Evolutionary conservation across 352 stramenopile species (phyloP), one percentile per base, ranked within the genome.

Genomic region (Globisporangium carolinianum): DNA sequence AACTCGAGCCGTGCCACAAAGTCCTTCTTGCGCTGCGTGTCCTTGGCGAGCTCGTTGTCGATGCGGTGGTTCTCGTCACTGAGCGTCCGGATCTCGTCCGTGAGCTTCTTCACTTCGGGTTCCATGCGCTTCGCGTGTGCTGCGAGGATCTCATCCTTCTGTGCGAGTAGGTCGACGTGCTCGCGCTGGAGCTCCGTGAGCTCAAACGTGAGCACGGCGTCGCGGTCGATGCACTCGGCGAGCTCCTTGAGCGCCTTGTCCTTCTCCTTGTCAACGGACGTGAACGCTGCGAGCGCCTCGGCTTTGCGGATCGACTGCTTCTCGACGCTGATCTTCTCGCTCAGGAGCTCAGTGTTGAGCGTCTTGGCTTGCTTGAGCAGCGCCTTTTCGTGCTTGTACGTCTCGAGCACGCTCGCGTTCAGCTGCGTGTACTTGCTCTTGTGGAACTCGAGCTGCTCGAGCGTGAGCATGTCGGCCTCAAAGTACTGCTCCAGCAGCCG

Each of bases 291-390:
- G 36, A 92, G 72, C 53, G 94, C 79, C 62, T 94, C 83, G 5
- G 82, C 73, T 51, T 91, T 92, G 36, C 81, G 84, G 53, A 94
- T 94, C 51, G 76, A 75, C 65, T 94, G 81, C 72, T 95, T 93
- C 63, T 94, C 86, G 24, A 90, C 75, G 32, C 75, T 69, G 71
- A 96, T 96, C 65, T 94, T 93, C 62, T 95, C 79, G 10, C 66
- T 77, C 18, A 96, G 66, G 15, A 96, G 69, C 39, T 94, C 85
- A 59, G 74, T 82, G 65, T 94, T 94, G 43, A 95, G 79, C 46
- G 78, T 61, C 62, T 96, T 95, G 39, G 84, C 80, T 39, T 91
- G 73, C 62, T 86, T 85, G 11, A 94, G 71, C 47, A 95, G 59
- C 56, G 75, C 53, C 65, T 91, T 94, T 59, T 94, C 84, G 63